Evolutionary conservation across 352 stramenopile species (phyloP), one percentile per base, ranked within the genome.

Genomic region (Phytophthora lateralis): DNA sequence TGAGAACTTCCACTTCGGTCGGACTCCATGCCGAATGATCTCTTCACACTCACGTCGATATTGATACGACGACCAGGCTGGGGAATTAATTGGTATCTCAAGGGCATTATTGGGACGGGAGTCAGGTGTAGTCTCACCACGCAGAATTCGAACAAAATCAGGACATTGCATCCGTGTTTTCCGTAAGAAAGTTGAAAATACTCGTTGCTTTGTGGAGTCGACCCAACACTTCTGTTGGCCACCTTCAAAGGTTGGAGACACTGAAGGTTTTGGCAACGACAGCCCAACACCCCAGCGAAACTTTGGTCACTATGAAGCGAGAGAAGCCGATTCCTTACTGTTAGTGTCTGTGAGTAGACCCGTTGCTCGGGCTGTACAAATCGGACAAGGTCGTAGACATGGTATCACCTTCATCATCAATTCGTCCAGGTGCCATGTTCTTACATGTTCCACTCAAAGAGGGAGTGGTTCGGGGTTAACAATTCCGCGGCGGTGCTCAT

Each of bases 31-130:
- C 2, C 34, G 26, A 15, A 51, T 35, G 8, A 66, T 29, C 2
- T 46, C 43, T 39, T 60, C 49, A 48, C 42, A 59, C 12, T 48
- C 30, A 6, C 9, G 21, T 20, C 48, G 41, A 49, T 60, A 55
- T 17, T 45, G 14, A 47, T 65, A 65, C 9, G 57, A 59, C 0
- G 20, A 8, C 47, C 47, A 64, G 2, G 12, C 29, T 26, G 32
- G 48, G 1, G 24, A 34, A 41, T 29, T n/a, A 11, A n/a, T 14
- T 32, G 47, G 48, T n/a, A 60, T 44, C 37, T 54, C 48, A 7
- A 65, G 24, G 4, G 30, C 42, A 14, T 59, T 65, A 27, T 65
- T 50, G 5, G 48, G 48, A 0, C 57, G 57, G 18, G 18, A 20
- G n/a, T 59, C 57, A 4, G 26, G 15, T 29, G n/a, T n/a, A n/a